Percentiles rank a stretch among this genome's conserved stretches.
These are phyloP conservation scores for Conticribra weissflogii DNA, from an alignment of 108 stramenopile genomes.

Conservation along the genomic window DNA sequence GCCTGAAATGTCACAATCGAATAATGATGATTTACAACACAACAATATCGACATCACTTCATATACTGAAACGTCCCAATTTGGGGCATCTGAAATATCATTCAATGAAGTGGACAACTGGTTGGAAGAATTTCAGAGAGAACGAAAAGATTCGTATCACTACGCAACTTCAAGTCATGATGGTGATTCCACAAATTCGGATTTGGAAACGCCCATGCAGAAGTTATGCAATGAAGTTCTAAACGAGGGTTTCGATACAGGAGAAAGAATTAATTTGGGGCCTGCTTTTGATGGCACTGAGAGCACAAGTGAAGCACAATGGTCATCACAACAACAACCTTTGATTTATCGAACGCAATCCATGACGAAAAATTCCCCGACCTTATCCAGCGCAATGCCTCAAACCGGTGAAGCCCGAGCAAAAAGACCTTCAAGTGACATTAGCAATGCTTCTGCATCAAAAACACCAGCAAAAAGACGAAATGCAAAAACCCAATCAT, in stretches of 20 bases:
- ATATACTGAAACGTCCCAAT: too few relatives aligned
- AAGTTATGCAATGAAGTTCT: not conserved
- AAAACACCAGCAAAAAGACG: conserved; percentile 10
- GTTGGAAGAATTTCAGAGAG: conserved; percentile 11
- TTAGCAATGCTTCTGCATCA: conserved; percentile 7
- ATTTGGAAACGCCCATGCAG: not conserved
- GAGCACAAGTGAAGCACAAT: not conserved
- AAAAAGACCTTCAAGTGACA: conserved; percentile 15
- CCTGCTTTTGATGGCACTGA: not conserved
- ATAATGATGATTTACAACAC: too few relatives aligned
- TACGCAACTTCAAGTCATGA: not conserved
- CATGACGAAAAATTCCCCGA: not conserved
- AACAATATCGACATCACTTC: too few relatives aligned
- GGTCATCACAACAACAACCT: too few relatives aligned
- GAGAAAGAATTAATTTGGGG: not conserved
- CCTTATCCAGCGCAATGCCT: not conserved
- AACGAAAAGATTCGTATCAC: not conserved
- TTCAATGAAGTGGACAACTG: conserved; percentile 3
- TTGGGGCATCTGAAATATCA: conserved; percentile 1
- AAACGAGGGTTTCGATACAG: not conserved
- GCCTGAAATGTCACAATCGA: not conserved
- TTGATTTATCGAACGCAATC: too few relatives aligned
- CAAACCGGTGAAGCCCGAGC: not conserved
- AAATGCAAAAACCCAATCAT: conserved; percentile 2
- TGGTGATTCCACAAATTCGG: not conserved